Base-by-base conservation (phyloP, 129 eudicot species). In the Pulicaria dysenterica region DNA sequence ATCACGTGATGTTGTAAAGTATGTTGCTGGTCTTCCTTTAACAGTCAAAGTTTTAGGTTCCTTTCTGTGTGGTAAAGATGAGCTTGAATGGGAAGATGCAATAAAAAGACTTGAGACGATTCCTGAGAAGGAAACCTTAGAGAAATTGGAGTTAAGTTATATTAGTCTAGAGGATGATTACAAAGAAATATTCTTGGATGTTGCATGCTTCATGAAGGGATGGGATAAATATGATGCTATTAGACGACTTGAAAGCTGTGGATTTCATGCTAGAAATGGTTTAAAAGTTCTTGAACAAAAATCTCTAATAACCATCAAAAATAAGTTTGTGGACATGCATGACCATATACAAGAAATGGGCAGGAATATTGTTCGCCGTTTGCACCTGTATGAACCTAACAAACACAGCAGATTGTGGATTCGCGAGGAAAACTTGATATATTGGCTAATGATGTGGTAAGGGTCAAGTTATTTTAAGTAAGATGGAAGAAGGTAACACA, bases 1-100 rank as follows among this genome's bases (percentile, higher is more conserved):
- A 19, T 70, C 87, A 0, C 24, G 47, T 37, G 40, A 75, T 49
- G 63, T 83, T 45, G 84, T 72, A 12, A 42, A 73, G 15, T 58
- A 63, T 19, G 74, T 77, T n/a, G 79, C 79, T 3, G 76, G 84
- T 46, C 80, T 83, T 12, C 87, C 87, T 47, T 79, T 83, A 70
- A 83, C 84, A 6, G 50, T 83, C 9, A 77, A 76, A 58, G 84
- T 83, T 7, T 72, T 83, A 64, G 87, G 87, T 57, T 78, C 87
- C 3, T 73, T 63, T n/a, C 69, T 83, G 11, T 70, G 79, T 47
- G 64, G 67, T 10, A 79, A 74, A 71, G 56, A 17, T 51, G 49
- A 17, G 43, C 37, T 12, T 15, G 79, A 69, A 40, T 83, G 87
- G 87, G 7, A 45, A 39, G 76, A 71, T 66, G 74, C 79, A 15